Conservation (phyloP, 495 filamentous ascomycete species). For the Lasiosphaeria hispida region DNA sequence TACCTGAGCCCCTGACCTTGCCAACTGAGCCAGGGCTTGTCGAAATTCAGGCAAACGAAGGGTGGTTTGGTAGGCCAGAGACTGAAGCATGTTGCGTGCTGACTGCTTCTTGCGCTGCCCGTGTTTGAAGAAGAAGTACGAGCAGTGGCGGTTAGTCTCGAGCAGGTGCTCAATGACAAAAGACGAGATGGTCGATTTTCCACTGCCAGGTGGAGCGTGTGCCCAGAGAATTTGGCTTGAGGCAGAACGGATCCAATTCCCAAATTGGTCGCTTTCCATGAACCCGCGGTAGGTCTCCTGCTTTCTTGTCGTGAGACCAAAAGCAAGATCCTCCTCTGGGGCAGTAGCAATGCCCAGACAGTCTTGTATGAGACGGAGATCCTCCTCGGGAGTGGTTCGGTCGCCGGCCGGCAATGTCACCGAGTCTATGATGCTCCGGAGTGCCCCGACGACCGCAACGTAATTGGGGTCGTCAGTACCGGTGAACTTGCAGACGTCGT, state of each 20-base stretch:
- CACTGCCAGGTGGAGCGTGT: constrained; percentile 21
- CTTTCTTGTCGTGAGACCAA: constrained; percentile 6
- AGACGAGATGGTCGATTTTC: constrained; percentile 27
- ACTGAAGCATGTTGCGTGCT: constrained; percentile 16
- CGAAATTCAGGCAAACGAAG: constrained; percentile 12
- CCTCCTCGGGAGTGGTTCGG: background rate
- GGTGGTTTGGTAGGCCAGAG: constrained; percentile 26
- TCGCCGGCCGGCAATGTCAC: background rate
- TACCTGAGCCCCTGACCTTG: background rate
- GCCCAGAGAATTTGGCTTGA: constrained; percentile 23
- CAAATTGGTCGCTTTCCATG: constrained; percentile 9
- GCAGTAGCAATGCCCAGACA: background rate
- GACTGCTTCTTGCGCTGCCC: constrained; percentile 13
- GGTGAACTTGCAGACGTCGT: constrained; percentile 45
- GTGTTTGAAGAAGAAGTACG: constrained; percentile 29
- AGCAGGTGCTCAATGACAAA: constrained; percentile 26
- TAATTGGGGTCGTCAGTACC: constrained; percentile 41
- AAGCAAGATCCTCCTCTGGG: constrained; percentile 24
- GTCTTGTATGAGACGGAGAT: background rate
- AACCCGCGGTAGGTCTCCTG: constrained; percentile 21
- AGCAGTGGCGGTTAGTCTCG: constrained; percentile 7
- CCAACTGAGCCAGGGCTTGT: background rate
- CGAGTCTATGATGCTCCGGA: constrained; percentile 4
- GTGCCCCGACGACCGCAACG: constrained; percentile 24
- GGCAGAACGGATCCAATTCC: constrained; percentile 11